phyloP scores from a whole-genome alignment of 169 alveolate species.

The Theileria orientalis region DNA sequence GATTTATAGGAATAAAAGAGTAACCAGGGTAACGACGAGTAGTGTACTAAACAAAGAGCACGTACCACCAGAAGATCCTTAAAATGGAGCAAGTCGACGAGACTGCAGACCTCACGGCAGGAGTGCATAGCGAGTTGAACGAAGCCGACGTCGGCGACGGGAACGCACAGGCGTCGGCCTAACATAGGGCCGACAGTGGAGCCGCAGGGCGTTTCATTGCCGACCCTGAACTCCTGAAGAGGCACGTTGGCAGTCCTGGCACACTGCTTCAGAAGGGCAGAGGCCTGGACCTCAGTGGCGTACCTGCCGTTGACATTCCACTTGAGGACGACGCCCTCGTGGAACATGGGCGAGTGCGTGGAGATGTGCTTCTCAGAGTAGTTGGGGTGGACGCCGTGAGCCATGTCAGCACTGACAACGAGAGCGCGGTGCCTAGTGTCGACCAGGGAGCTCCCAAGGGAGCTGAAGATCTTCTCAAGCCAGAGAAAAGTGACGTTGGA shows the following conservation, averaged over 20 bases:
- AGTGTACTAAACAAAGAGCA: not conserved
- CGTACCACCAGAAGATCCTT: conserved; percentile 50
- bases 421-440: conserved; percentile 39
- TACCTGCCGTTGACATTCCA: conserved; percentile 88
- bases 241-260: conserved; percentile 82
- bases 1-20: no score
- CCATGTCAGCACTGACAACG: conserved; percentile 81
- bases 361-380: conserved; percentile 91
- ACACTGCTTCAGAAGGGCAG: conserved; percentile 79
- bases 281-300: conserved; percentile 86
- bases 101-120: conserved; percentile 85
- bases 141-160: conserved; percentile 93
- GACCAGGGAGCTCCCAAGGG: conserved; percentile 29
- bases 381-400: conserved; percentile 96
- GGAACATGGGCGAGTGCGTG: conserved; percentile 85
- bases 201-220: conserved; percentile 94
- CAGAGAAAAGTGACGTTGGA: conserved; percentile 62
- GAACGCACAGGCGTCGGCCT: conserved; percentile 88
- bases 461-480: conserved; percentile 48
- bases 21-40: no score
- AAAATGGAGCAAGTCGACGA: conserved; percentile 62
- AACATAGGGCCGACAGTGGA: conserved; percentile 93
- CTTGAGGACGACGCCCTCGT: conserved; percentile 89
- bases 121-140: conserved; percentile 96
- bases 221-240: conserved; percentile 89